Evolutionary conservation across 176 grass and related monocot genomes (phyloP), one percentile per base, ranked within the genome.

Genomic region (Triticum timopheevii): DNA sequence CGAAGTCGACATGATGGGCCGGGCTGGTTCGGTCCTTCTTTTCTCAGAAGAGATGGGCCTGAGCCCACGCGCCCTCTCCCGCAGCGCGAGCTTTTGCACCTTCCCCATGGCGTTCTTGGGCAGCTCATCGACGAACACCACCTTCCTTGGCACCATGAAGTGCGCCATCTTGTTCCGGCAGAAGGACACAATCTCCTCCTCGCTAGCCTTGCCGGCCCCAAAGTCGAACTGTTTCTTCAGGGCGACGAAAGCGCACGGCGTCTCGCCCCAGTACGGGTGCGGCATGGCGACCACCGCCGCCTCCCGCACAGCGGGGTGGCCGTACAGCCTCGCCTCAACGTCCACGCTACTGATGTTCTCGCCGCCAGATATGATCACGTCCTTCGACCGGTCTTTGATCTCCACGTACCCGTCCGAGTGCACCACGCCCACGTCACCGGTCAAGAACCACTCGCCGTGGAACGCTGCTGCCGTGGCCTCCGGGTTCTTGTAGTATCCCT

Each of bases 361-460:
- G 1, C 92, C 89, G 69, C 92, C 92, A 30, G 69, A 77, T 1
- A 93, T 93, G 86, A 93, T 93, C 23, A 93, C 92, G 76, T 93
- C 92, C 89, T 93, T 93, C 28, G 89, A 89, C 69, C 92, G 66
- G 76, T 93, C 91, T 85, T 90, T 93, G 82, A 95, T 95, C 90
- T 95, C 93, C 35, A 95, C 81, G 82, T 95, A 95, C 0, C 93
- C 93, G 73, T 95, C 90, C 4, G 50, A 11, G 85, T 95, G 93
- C 63, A 95, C 86, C 1, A 95, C 93, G 13, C 90, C 93, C 8
- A 95, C 87, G 83, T 95, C 93, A 3, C 93, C 93, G 1, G 90
- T 95, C 13, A 92, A 58, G 54, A 95, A 92, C 93, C 93, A 95
- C 0, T 74, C 90, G 39, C 73, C 88, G 66, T 15, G 65, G 61